These are phyloP conservation scores for Marasmius sp. DNA, from an alignment of 1,284 basidiomycete genomes.

Conservation along the genomic window DNA sequence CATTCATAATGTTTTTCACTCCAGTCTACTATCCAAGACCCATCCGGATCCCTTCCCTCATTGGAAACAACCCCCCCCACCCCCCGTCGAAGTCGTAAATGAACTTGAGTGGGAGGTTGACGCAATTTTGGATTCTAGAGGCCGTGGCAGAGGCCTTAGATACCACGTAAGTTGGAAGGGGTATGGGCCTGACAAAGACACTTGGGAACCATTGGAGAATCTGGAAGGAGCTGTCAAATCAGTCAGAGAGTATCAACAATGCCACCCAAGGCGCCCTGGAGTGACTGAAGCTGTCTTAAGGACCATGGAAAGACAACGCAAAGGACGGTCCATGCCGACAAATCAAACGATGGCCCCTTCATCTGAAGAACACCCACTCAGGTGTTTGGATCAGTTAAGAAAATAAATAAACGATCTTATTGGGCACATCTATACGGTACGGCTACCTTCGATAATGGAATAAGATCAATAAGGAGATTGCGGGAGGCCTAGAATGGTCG, in stretches of 20 bases:
- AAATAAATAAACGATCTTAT: too few species aligned
- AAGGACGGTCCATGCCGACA: too few species aligned
- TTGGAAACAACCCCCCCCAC: conserved; percentile 1
- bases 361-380: too few species aligned
- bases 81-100: neutral
- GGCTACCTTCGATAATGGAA: too few species aligned
- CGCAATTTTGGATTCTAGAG: conserved; percentile 19
- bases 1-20: conserved; percentile 17
- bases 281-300: neutral
- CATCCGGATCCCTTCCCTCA: conserved; percentile 6
- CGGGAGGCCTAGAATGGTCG: too few species aligned
- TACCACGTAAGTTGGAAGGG: neutral
- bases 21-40: conserved; percentile 13
- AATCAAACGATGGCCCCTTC: too few species aligned
- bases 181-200: neutral
- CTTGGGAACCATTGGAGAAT: neutral
- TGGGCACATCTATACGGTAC: too few species aligned
- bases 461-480: too few species aligned
- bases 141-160: too few species aligned
- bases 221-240: neutral
- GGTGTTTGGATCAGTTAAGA: too few species aligned
- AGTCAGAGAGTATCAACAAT: neutral
- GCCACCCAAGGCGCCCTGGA: neutral
- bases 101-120: conserved; percentile 18
- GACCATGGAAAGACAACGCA: neutral